These are phyloP conservation scores for Acer negundo DNA, from an alignment of 345 rosid genomes.

Conservation along the genomic window DNA sequence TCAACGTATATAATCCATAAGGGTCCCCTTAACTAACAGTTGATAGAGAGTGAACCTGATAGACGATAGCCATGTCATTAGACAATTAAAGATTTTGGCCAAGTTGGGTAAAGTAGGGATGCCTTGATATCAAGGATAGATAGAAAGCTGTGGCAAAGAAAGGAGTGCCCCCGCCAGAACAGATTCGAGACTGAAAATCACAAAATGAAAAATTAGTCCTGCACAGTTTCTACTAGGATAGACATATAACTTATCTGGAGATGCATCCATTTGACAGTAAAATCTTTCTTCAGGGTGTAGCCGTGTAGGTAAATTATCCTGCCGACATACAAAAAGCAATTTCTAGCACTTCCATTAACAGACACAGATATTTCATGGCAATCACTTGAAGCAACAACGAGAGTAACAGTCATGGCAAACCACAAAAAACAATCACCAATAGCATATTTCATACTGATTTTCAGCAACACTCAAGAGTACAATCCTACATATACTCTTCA, in stretches of 20 bases:
- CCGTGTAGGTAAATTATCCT: background rate
- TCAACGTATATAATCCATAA: background rate
- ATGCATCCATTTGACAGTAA: background rate
- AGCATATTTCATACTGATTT: background rate
- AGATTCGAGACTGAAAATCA: background rate
- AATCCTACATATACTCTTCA: background rate
- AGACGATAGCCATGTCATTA: background rate
- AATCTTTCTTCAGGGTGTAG: background rate
- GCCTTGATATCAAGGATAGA: slow-evolving; percentile 1
- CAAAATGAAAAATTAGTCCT: background rate
- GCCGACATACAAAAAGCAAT: slow-evolving; percentile 7
- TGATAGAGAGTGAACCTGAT: background rate
- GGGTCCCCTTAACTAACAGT: slow-evolving; percentile 18
- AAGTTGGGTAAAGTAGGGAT: background rate
- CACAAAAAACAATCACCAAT: background rate
- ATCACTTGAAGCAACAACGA: background rate
- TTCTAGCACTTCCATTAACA: background rate
- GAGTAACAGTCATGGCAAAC: background rate
- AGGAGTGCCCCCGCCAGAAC: background rate
- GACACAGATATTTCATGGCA: background rate
- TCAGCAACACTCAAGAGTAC: background rate
- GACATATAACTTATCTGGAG: background rate
- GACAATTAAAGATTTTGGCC: background rate
- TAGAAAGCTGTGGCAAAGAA: background rate
- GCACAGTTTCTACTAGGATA: background rate